Evolutionary conservation across 2,329 filamentous ascomycete species (phyloP).

Genomic region (Trichoderma guizhouense): DNA sequence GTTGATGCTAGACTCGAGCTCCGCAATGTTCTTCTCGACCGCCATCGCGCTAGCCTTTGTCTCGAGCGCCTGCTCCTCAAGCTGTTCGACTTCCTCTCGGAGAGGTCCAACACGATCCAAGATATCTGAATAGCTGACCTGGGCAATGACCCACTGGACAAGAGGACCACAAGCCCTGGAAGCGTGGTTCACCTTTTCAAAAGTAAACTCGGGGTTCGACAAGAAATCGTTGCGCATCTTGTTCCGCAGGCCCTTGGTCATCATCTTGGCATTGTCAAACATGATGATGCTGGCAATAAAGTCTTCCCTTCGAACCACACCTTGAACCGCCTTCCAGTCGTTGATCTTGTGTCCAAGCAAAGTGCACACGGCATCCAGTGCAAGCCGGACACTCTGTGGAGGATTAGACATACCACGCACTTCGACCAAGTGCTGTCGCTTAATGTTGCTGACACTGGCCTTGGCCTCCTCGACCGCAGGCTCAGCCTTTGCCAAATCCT

Average conservation of each 20-base stretch:
- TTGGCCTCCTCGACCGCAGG: conserved; percentile 90
- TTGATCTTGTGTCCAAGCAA: conserved; percentile 85
- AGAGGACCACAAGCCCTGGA: conserved; percentile 96
- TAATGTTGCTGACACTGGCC: conserved; percentile 97
- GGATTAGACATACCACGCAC: conserved; percentile 95
- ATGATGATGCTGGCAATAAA: conserved; percentile 98
- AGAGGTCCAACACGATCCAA: conserved; percentile 89
- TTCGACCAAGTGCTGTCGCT: conserved; percentile 94
- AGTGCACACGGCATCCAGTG: conserved; percentile 94
- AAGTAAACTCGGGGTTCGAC: conserved; percentile 91
- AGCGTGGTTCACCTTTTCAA: conserved; percentile 91
- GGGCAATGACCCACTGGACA: conserved; percentile 94
- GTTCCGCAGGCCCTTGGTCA: conserved; percentile 76
- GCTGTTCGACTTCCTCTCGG: conserved; percentile 79
- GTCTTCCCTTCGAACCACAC: conserved; percentile 84
- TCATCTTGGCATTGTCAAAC: conserved; percentile 92
- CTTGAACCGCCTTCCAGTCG: conserved; percentile 89
- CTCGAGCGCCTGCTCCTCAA: conserved; percentile 84
- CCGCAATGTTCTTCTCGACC: conserved; percentile 80
- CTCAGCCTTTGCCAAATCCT: conserved; percentile 85
- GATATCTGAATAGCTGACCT: conserved; percentile 98
- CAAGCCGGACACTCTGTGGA: conserved; percentile 83
- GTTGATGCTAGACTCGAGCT: conserved; percentile 84
- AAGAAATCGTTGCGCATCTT: conserved; percentile 94
- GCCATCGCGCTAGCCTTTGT: conserved; percentile 92